Conservation (phyloP, 2,329 filamentous ascomycete species). For the Monosporascus sp. region DNA sequence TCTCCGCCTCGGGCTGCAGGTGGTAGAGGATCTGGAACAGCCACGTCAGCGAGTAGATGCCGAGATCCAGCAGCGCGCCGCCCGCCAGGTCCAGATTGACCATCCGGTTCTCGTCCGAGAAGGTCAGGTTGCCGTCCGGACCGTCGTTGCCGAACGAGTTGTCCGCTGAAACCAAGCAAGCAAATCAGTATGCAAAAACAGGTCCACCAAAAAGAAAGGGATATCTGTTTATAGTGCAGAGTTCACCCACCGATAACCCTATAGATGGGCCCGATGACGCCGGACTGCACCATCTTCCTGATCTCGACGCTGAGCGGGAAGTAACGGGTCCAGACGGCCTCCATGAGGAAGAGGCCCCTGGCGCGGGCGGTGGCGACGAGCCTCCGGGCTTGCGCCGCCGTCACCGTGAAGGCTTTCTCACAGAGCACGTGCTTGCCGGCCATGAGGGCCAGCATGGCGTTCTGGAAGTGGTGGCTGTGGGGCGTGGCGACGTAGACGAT, state of each 20-base stretch:
- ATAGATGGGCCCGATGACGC: conserved; percentile 55
- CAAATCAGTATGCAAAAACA: no score
- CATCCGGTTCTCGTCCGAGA: conserved; percentile 64
- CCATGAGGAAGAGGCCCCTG: conserved; percentile 75
- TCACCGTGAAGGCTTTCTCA: conserved; percentile 87
- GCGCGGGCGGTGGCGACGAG: conserved; percentile 65
- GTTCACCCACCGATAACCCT: conserved; percentile 45
- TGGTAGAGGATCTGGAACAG: conserved; percentile 86
- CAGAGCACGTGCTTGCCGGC: conserved; percentile 85
- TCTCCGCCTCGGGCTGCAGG: conserved; percentile 61
- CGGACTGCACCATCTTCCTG: conserved; percentile 54
- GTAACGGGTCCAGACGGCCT: conserved; percentile 85
- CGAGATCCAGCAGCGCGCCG: conserved; percentile 76
- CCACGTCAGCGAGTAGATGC: conserved; percentile 87
- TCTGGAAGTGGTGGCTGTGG: conserved; percentile 90
- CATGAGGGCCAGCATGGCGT: conserved; percentile 76
- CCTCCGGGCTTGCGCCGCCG: conserved; percentile 67
- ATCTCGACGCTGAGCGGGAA: conserved; percentile 78
- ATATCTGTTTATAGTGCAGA: neutral
- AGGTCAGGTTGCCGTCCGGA: conserved; percentile 51
- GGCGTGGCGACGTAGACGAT: conserved; percentile 87
- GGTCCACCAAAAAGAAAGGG: no score
- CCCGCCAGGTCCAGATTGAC: conserved; percentile 78
- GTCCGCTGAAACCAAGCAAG: conserved; percentile 37
- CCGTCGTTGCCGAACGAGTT: conserved; percentile 55